phyloP scores from a whole-genome alignment of 1,139 yeast genomes.

The Candida tetrigidarum region DNA sequence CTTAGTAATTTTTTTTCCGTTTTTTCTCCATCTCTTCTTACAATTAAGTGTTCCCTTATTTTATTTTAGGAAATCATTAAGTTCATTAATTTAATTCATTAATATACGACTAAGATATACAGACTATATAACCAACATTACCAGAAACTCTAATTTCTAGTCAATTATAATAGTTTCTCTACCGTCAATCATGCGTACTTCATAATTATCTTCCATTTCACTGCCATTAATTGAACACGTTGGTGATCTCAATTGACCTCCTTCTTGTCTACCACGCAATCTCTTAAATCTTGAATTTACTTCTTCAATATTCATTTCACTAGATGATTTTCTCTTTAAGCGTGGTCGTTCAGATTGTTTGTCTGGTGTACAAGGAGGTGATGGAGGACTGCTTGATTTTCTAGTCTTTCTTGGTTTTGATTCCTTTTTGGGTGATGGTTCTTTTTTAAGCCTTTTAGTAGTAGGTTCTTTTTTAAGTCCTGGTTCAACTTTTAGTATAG shows the following conservation, averaged over 20 bases:
- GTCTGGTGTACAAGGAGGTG: conserved; percentile 29
- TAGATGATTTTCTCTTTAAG: conserved; percentile 21
- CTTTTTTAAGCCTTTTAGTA: conserved; percentile 14
- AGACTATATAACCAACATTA: neutral
- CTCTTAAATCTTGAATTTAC: conserved; percentile 14
- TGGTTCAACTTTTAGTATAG: neutral
- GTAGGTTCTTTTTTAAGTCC: conserved; percentile 4
- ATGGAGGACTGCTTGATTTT: conserved; percentile 13
- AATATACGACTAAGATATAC: neutral
- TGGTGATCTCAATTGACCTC: conserved; percentile 22
- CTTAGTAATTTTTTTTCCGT: too few relatives aligned
- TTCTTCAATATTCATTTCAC: conserved; percentile 4
- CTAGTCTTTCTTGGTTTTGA: neutral
- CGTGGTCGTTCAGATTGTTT: conserved; percentile 19
- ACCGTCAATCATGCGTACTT: neutral
- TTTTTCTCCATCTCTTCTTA: too few relatives aligned
- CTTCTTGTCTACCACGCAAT: conserved; percentile 27
- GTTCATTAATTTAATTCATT: neutral
- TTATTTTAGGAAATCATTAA: conserved; percentile 1
- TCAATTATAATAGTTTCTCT: conserved; percentile 7
- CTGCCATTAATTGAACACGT: conserved; percentile 4
- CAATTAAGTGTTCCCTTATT: neutral
- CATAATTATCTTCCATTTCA: conserved; percentile 10
- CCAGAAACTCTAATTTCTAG: too few relatives aligned
- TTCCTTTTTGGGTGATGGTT: conserved; percentile 13